Conservation (phyloP, 257 asterid genomes). For the Osmanthus fragrans region DNA sequence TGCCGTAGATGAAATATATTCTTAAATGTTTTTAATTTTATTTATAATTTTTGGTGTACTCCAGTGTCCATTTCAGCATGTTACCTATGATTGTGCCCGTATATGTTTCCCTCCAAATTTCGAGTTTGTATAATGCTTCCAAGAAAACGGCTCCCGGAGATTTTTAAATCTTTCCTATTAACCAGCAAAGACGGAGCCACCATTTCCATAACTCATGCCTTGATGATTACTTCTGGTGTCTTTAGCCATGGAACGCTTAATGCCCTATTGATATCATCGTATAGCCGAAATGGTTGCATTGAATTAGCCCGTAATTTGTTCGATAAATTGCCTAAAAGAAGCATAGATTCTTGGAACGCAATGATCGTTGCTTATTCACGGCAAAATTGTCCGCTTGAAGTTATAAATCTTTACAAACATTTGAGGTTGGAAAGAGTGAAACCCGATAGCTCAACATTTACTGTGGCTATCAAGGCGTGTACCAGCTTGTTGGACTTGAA, state of each 20-base stretch:
- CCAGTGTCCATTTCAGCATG: no score
- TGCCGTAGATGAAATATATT: no score
- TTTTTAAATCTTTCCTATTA: conserved; percentile 36
- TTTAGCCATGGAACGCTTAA: conserved; percentile 30
- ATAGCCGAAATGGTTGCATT: conserved; percentile 40
- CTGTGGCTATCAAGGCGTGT: conserved; percentile 77
- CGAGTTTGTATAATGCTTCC: conserved; percentile 34
- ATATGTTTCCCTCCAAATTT: not conserved
- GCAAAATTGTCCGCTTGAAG: conserved; percentile 36
- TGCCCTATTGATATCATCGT: conserved; percentile 50
- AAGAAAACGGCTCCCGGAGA: conserved; percentile 39
- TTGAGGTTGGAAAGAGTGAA: conserved; percentile 42
- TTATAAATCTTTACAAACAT: conserved; percentile 37
- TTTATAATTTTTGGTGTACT: no score
- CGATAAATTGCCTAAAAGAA: conserved; percentile 54
- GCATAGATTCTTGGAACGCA: conserved; percentile 68
- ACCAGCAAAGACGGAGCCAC: conserved; percentile 40
- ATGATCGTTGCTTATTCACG: conserved; percentile 56
- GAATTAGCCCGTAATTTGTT: conserved; percentile 56
- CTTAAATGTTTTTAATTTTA: no score
- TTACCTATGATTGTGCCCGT: no score
- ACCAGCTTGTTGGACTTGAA: conserved; percentile 49
- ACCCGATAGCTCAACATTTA: conserved; percentile 88
- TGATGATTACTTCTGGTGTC: conserved; percentile 54
- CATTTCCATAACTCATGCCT: conserved; percentile 54